Conservation (phyloP, 495 filamentous ascomycete species). For the Trypethelium eluteriae region DNA sequence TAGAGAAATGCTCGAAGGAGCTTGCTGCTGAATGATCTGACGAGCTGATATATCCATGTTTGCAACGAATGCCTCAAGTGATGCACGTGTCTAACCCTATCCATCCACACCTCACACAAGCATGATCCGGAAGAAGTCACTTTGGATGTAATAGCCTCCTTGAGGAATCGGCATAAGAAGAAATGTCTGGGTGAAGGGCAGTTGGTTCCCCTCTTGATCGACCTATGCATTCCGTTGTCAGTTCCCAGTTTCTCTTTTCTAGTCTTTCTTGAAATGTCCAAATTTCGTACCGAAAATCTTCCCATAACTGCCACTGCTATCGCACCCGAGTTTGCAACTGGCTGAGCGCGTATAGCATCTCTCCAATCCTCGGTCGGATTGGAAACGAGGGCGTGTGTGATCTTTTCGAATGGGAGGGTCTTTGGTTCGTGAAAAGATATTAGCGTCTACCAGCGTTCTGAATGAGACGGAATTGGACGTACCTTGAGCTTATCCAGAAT, state of each 20-base stretch:
- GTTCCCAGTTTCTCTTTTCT: neutral
- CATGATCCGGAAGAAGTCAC: conserved; percentile 70
- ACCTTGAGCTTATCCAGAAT: conserved; percentile 79
- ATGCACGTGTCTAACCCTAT: neutral
- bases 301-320: conserved; percentile 84
- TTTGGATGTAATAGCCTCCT: conserved; percentile 74
- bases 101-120: neutral
- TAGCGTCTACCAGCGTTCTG: neutral
- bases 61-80: neutral
- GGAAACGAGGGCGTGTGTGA: too few relatives aligned
- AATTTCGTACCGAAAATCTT: conserved; percentile 56
- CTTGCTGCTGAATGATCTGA: neutral
- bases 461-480: conserved; percentile 25
- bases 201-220: conserved; percentile 70
- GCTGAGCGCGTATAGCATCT: conserved; percentile 49
- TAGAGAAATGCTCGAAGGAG: neutral
- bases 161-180: conserved; percentile 62
- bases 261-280: neutral
- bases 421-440: conserved; percentile 31
- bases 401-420: conserved; percentile 59
- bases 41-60: neutral
- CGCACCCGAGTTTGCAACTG: conserved; percentile 48
- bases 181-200: conserved; percentile 82
- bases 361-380: neutral
- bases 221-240: conserved; percentile 46